Conservation (phyloP, 768 basidiomycete species). For the Tylopilus vinaceipallidus region DNA sequence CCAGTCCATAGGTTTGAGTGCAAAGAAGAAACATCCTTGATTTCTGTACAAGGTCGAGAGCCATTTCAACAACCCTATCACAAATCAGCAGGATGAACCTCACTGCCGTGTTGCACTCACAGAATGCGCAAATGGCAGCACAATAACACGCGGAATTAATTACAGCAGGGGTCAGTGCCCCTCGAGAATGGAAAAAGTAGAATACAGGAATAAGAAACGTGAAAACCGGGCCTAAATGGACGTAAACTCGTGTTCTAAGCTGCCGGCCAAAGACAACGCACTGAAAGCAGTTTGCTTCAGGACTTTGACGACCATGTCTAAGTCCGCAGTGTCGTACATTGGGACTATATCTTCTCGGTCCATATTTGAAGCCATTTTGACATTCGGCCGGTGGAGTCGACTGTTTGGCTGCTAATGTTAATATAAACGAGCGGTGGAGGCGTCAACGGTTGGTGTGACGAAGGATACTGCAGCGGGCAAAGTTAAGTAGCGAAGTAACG, state of each 20-base stretch:
- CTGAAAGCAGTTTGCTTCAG: conserved; percentile 78
- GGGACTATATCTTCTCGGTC: conserved; percentile 39
- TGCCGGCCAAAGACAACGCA: conserved; percentile 34
- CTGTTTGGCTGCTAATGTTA: neutral
- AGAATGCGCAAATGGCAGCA: conserved; percentile 57
- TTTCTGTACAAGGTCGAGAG: conserved; percentile 73
- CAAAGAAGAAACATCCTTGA: conserved; percentile 61
- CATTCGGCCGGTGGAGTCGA: neutral
- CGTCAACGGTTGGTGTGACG: neutral
- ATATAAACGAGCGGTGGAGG: neutral
- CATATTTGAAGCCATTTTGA: conserved; percentile 17
- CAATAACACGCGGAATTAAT: conserved; percentile 53
- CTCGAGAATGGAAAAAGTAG: conserved; percentile 67
- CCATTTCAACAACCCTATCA: conserved; percentile 67
- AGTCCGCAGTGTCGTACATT: conserved; percentile 67
- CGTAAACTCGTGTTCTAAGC: conserved; percentile 1
- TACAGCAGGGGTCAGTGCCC: conserved; percentile 50
- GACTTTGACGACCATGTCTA: conserved; percentile 80
- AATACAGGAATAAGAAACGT: conserved; percentile 76
- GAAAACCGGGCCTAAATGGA: conserved; percentile 75
- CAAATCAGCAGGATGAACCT: conserved; percentile 5
- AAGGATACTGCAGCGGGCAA: neutral
- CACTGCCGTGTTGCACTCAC: conserved; percentile 44
- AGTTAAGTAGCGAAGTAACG: neutral
- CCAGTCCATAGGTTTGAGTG: conserved; percentile 72